Percentiles rank a stretch among this genome's conserved stretches.
Conservation (phyloP, 164 flowering plant species). For the Cinnamomum micranthum region DNA sequence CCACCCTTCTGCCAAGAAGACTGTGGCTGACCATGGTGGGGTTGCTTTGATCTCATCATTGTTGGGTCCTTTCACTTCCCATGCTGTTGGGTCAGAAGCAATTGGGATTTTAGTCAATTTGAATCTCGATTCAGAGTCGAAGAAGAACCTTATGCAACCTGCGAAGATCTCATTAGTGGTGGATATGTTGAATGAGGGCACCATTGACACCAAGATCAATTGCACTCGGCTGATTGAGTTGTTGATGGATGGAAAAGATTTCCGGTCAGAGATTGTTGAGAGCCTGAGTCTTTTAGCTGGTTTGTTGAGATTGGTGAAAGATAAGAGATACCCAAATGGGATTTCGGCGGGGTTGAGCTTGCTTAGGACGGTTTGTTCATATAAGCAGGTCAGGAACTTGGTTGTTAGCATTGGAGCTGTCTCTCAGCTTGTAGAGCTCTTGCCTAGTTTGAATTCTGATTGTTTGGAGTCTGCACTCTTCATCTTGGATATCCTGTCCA, state of each 20-base stretch:
- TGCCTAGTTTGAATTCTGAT: slow-evolving; percentile 56
- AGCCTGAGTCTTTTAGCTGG: slow-evolving; percentile 78
- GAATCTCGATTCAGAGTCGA: slow-evolving; percentile 59
- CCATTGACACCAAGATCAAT: slow-evolving; percentile 72
- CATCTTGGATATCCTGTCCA: slow-evolving; percentile 49
- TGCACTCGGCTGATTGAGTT: slow-evolving; percentile 57
- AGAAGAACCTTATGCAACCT: slow-evolving; percentile 61
- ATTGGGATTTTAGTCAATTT: slow-evolving; percentile 71
- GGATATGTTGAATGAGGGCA: slow-evolving; percentile 85
- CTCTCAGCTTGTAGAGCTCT: slow-evolving; percentile 60
- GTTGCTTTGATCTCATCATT: slow-evolving; percentile 49
- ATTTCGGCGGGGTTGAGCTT: slow-evolving; percentile 59
- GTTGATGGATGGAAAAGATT: slow-evolving; percentile 64
- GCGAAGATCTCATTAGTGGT: slow-evolving; percentile 71
- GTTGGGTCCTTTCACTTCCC: slow-evolving; percentile 81
- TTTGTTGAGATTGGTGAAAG: slow-evolving; percentile 71
- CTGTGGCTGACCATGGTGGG: slow-evolving; percentile 64
- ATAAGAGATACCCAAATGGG: slow-evolving; percentile 62
- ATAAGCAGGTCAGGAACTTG: slow-evolving; percentile 43
- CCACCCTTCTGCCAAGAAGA: slow-evolving; percentile 59
- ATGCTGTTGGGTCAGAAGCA: slow-evolving; percentile 82
- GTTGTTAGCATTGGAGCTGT: slow-evolving; percentile 70
- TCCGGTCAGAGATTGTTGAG: slow-evolving; percentile 50
- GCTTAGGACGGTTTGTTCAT: slow-evolving; percentile 50
- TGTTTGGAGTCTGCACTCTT: slow-evolving; percentile 63